Percentiles rank a stretch among this genome's conserved stretches.
Conservation (phyloP, 805 yeast species). For the Candida sakaeoensis region DNA sequence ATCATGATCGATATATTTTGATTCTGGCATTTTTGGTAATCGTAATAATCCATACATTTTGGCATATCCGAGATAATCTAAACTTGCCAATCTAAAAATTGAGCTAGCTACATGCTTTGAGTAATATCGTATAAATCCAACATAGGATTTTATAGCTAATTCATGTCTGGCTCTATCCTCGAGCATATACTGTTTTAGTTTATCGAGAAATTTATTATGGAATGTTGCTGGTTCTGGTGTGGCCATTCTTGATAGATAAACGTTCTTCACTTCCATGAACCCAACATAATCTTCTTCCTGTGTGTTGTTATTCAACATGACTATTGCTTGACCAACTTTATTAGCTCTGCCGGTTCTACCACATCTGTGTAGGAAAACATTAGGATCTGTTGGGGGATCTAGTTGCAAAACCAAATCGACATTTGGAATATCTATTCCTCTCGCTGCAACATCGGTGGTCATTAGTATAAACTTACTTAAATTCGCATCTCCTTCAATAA, state of each 20-base stretch:
- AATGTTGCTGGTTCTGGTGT: slow-evolving; percentile 17
- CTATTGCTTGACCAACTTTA: slow-evolving; percentile 71
- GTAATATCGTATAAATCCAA: slow-evolving; percentile 79
- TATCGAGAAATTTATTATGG: slow-evolving; percentile 24
- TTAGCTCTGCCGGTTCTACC: slow-evolving; percentile 97
- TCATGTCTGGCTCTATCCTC: slow-evolving; percentile 82
- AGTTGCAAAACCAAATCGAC: slow-evolving; percentile 92
- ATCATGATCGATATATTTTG: slow-evolving; percentile 44
- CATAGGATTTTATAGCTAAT: slow-evolving; percentile 71
- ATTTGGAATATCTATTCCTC: slow-evolving; percentile 94
- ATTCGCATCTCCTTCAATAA: slow-evolving; percentile 43
- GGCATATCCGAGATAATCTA: slow-evolving; percentile 74
- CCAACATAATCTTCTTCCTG: slow-evolving; percentile 80
- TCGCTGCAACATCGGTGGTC: slow-evolving; percentile 98
- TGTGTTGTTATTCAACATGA: slow-evolving; percentile 64
- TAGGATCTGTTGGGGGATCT: slow-evolving; percentile 94
- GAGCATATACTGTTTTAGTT: slow-evolving; percentile 51
- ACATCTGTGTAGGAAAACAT: slow-evolving; percentile 85
- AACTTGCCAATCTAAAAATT: slow-evolving; percentile 68
- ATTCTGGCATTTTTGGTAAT: slow-evolving; percentile 94
- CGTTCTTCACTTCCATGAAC: slow-evolving; percentile 68
- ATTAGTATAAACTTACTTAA: slow-evolving; percentile 57
- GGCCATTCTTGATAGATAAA: slow-evolving; percentile 44
- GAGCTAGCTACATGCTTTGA: slow-evolving; percentile 86
- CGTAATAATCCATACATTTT: slow-evolving; percentile 75